Base-by-base conservation (phyloP, 306 rosid species). In the Inga laurina region DNA sequence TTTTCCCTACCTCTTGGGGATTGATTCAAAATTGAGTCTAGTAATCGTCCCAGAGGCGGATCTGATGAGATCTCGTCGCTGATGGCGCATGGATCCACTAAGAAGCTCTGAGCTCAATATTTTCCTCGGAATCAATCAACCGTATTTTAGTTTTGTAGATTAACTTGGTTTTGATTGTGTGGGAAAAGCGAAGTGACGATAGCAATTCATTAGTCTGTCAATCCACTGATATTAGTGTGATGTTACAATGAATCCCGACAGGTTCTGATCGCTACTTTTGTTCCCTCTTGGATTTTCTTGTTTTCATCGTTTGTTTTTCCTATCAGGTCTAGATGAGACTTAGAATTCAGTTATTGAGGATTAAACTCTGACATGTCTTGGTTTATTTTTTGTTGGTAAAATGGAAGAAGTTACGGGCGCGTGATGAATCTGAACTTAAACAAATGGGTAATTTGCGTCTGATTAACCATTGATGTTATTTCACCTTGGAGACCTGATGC, bases 181-280 rank as follows among this genome's bases (percentile, higher is more conserved):
- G 59, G 81, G 51, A 78, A 80, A 41, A 39, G 76, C 76, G 76
- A 90, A 81, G 84, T 88, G 93, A 88, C 74, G 90, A 83, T 79
- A 85, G 80, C 81, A 88, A 79, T 88, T 92, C 94, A 91, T 84
- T 49, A 16, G 90, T 92, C 92, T 94, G 92, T 94, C 92, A 91
- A 94, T 90, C 90, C 94, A 79, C 97, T 92, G 98, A 94, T 72
- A 35, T 32, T 27, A 3, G 82, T 77, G 81, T 93, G 97, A 89
- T 89, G 98, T 86, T 83, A 57, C 62, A 15, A 30, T 93, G 97
- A 90, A 95, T 93, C 94, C 87, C 97, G 98, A 95, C 97, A 95
- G 97, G 98, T 88, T 95, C 97, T 82, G 97, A 93, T 93, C 93
- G 93, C 92, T 67, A 61, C 65, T 45, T 68, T 2, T 37, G 1